phyloP scores from a whole-genome alignment of 2,329 filamentous ascomycete genomes.

The Nothophaeocryptopus gaeumannii region DNA sequence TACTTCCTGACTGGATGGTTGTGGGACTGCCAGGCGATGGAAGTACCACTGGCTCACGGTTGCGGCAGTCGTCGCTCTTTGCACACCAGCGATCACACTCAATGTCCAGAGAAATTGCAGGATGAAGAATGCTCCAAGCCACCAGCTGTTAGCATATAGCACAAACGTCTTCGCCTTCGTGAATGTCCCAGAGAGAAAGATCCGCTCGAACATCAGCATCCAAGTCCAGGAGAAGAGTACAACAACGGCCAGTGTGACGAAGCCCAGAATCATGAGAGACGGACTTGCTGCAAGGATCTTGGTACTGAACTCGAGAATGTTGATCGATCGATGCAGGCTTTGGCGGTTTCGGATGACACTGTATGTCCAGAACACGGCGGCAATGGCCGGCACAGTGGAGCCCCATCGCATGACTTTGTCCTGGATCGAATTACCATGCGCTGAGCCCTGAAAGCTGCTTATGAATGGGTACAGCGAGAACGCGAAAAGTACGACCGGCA shows the following conservation, averaged over 20 bases:
- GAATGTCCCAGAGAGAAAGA: constrained; percentile 90
- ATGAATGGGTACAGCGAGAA: constrained; percentile 91
- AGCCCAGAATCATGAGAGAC: constrained; percentile 77
- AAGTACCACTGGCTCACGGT: constrained; percentile 99
- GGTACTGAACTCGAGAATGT: constrained; percentile 88
- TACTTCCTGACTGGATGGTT: constrained; percentile 74
- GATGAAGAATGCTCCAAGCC: constrained; percentile 88
- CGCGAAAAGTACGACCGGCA: constrained; percentile 80
- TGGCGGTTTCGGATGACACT: constrained; percentile 76
- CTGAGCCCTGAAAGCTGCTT: constrained; percentile 77
- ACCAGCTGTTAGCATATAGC: constrained; percentile 87
- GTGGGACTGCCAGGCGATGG: constrained; percentile 78
- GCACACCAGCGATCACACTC: constrained; percentile 79
- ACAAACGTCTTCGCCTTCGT: constrained; percentile 63
- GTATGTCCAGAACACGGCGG: constrained; percentile 77
- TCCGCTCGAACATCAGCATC: constrained; percentile 92
- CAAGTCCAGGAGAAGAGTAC: constrained; percentile 93
- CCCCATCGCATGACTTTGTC: constrained; percentile 87
- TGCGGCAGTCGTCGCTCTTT: constrained; percentile 86
- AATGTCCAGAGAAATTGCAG: constrained; percentile 95
- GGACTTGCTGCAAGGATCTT: constrained; percentile 82
- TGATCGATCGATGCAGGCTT: constrained; percentile 76
- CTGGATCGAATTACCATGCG: constrained; percentile 74
- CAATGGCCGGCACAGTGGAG: constrained; percentile 70
- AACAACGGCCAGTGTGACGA: constrained; percentile 69